A percentile compares a stretch with the other conserved stretches of the same genome.
phyloP scores from a whole-genome alignment of 177 flowering plant genomes.

The Vitis hybrid region DNA sequence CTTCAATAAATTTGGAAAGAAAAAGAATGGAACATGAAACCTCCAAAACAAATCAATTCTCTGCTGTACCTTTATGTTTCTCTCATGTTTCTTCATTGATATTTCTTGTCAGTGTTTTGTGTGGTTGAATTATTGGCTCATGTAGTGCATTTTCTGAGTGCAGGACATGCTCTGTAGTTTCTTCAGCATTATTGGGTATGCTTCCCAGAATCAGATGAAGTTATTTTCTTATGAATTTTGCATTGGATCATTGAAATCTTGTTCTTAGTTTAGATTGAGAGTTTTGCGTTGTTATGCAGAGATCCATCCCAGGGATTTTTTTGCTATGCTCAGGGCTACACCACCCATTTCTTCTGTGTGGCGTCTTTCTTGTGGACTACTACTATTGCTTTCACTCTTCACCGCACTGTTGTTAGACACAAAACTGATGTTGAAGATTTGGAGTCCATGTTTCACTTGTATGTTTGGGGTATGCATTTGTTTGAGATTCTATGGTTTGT shows the following conservation, averaged over 20 bases:
- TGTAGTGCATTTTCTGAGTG: slow-evolving; percentile 13
- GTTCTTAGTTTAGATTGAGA: not conserved
- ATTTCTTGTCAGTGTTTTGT: not conserved
- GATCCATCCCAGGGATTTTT: slow-evolving; percentile 89
- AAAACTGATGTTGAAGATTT: slow-evolving; percentile 96
- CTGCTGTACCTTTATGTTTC: not conserved
- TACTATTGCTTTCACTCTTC: slow-evolving; percentile 92
- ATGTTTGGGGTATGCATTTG: slow-evolving; percentile 87
- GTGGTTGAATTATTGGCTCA: not conserved
- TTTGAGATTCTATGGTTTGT: not conserved
- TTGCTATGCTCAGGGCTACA: slow-evolving; percentile 92
- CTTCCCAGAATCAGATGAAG: slow-evolving; percentile 4
- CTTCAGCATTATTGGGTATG: slow-evolving; percentile 89
- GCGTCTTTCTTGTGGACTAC: slow-evolving; percentile 98
- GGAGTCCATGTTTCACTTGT: slow-evolving; percentile 91
- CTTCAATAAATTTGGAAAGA: too few species aligned
- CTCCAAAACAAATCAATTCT: too few species aligned
- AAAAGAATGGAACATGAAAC: too few species aligned
- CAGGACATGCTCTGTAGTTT: slow-evolving; percentile 98
- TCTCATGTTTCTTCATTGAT: not conserved
- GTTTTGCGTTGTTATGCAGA: slow-evolving; percentile 40
- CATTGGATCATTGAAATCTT: not conserved
- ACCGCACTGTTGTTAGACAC: slow-evolving; percentile 93
- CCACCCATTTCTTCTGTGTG: slow-evolving; percentile 95
- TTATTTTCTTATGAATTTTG: not conserved